These are phyloP conservation scores for Tillandsia fasciculata DNA, from an alignment of 176 grass and related monocot genomes.

Conservation along the genomic window DNA sequence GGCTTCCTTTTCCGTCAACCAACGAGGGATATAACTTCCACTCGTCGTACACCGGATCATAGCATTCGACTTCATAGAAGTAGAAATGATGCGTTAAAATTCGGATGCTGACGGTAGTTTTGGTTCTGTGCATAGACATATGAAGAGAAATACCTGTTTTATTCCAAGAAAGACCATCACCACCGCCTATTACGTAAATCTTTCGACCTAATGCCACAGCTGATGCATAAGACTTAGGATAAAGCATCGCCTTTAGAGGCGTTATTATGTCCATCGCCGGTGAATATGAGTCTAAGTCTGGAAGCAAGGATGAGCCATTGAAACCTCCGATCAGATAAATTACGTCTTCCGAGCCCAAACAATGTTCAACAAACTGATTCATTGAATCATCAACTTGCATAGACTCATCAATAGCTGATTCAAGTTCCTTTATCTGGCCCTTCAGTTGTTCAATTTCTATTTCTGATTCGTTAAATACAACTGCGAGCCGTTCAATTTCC, in stretches of 20 bases:
- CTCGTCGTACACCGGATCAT: conserved; percentile 50
- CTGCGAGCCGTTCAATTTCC: neutral
- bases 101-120: neutral
- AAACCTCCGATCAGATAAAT: conserved; percentile 73
- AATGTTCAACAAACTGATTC: conserved; percentile 55
- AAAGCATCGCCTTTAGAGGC: conserved; percentile 47
- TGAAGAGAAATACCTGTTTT: conserved; percentile 41
- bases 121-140: neutral
- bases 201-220: conserved; percentile 55
- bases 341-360: conserved; percentile 56
- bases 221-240: conserved; percentile 45
- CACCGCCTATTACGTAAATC: conserved; percentile 71
- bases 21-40: conserved; percentile 49
- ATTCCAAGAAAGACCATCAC: conserved; percentile 58
- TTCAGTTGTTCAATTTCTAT: neutral
- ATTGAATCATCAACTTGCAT: conserved; percentile 30
- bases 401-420: neutral
- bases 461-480: neutral
- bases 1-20: conserved; percentile 44
- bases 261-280: conserved; percentile 65
- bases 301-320: conserved; percentile 44
- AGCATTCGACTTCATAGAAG: conserved; percentile 54
- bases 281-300: conserved; percentile 58
- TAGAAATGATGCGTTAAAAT: conserved; percentile 22
- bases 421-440: neutral